Conservation (phyloP, 2,329 filamentous ascomycete species). For the Hypoxylon rubiginosum region DNA sequence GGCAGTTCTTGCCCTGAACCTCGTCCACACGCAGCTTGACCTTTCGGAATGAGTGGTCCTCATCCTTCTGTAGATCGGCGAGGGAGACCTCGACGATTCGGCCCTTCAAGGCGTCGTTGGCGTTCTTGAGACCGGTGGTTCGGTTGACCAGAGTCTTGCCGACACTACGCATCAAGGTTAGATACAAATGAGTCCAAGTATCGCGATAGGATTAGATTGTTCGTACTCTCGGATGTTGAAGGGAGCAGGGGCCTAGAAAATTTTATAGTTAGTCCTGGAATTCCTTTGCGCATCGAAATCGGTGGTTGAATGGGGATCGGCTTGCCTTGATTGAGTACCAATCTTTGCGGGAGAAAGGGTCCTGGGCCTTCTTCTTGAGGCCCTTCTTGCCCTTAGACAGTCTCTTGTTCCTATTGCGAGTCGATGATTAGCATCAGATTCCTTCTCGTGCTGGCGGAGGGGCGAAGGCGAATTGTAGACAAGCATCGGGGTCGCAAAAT, state of each 20-base stretch:
- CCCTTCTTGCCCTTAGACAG: constrained; percentile 99
- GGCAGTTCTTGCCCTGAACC: constrained; percentile 99
- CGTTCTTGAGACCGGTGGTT: constrained; percentile 99
- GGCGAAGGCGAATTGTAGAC: constrained; percentile 42
- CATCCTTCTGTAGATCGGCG: constrained; percentile 99
- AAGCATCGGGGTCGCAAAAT: constrained; percentile 14
- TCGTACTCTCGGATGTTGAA: constrained; percentile 98
- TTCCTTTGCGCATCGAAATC: constrained; percentile 28
- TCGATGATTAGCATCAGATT: constrained; percentile 47
- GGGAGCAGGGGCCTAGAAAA: constrained; percentile 84
- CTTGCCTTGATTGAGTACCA: constrained; percentile 97
- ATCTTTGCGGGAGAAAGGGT: constrained; percentile 99
- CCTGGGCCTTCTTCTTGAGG: constrained; percentile 98
- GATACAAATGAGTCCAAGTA: constrained; percentile 31
- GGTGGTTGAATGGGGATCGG: constrained; percentile 9
- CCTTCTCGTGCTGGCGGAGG: constrained; percentile 13
- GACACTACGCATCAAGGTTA: constrained; percentile 74
- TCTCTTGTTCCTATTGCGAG: constrained; percentile 90
- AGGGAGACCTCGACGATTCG: constrained; percentile 99
- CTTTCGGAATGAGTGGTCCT: constrained; percentile 99
- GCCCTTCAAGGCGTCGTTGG: constrained; percentile 98
- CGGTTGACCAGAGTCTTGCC: constrained; percentile 99
- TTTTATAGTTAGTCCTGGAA: constrained; percentile 46
- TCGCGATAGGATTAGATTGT: constrained; percentile 17
- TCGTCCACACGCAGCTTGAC: constrained; percentile 98